A percentile compares a stretch with the other conserved stretches of the same genome.
phyloP scores from a whole-genome alignment of 2,329 filamentous ascomycete genomes.

The Podosphaera aphanis region DNA sequence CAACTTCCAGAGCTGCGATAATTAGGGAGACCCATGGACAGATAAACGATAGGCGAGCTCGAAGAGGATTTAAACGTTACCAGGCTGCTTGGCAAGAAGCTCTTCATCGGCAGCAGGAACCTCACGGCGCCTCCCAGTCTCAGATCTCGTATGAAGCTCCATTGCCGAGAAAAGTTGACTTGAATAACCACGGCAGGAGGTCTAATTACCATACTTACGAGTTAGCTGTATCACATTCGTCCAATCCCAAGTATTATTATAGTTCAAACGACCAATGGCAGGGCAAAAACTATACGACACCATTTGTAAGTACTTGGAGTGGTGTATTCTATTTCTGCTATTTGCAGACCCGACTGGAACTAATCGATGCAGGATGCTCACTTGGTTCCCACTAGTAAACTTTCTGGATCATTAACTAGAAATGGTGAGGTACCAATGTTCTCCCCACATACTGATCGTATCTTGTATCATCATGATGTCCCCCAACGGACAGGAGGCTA shows the following conservation, averaged over 20 bases:
- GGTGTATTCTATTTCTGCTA: background rate
- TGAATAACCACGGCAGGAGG: too few species aligned
- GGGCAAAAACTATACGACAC: background rate
- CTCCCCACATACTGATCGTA: slow-evolving; percentile 7
- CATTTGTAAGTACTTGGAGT: background rate
- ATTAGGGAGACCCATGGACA: background rate
- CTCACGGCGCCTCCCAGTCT: background rate
- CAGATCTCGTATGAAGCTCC: background rate
- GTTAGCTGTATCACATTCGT: background rate
- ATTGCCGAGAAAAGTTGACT: background rate
- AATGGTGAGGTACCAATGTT: slow-evolving; percentile 13
- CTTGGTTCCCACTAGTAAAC: slow-evolving; percentile 6
- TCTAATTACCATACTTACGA: background rate
- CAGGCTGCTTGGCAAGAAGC: slow-evolving; percentile 17
- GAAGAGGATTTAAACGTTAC: slow-evolving; percentile 15
- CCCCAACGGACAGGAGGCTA: slow-evolving; percentile 5
- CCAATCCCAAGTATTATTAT: background rate
- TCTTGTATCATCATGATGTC: slow-evolving; percentile 7
- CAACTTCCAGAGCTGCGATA: background rate
- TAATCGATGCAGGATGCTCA: slow-evolving; percentile 8
- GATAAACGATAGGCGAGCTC: slow-evolving; percentile 8
- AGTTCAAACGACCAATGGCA: background rate
- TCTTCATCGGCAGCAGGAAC: slow-evolving; percentile 7
- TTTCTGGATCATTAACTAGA: slow-evolving; percentile 2
- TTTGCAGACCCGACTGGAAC: slow-evolving; percentile 1